Conservation (phyloP, 805 yeast species). For the Jamesozyma hellenica region DNA sequence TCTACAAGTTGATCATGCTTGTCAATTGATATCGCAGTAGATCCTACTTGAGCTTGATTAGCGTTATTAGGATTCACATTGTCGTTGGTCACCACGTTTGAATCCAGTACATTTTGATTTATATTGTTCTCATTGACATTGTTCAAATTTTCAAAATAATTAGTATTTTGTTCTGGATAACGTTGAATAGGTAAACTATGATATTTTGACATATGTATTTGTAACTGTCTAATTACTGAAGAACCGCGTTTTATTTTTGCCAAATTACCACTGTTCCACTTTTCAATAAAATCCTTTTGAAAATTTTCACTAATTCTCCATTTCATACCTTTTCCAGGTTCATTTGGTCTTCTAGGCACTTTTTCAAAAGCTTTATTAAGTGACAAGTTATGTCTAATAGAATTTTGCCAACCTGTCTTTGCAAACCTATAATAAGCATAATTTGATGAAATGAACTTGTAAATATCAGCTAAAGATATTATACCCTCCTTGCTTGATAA, state of each 20-base stretch:
- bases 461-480: constrained; percentile 81
- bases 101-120: no score
- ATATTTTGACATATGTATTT: constrained; percentile 50
- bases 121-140: not conserved
- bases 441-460: constrained; percentile 77
- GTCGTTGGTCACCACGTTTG: no score
- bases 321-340: constrained; percentile 98
- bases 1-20: not conserved
- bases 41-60: no score
- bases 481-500: constrained; percentile 80
- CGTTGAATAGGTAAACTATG: constrained; percentile 32
- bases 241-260: constrained; percentile 71
- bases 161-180: constrained; percentile 13
- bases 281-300: constrained; percentile 71
- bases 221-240: constrained; percentile 70
- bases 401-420: constrained; percentile 97
- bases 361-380: constrained; percentile 95
- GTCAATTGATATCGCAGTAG: not conserved
- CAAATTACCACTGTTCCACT: constrained; percentile 66
- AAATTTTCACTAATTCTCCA: constrained; percentile 91
- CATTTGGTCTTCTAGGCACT: constrained; percentile 89
- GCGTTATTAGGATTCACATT: no score
- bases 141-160: not conserved
- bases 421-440: constrained; percentile 88
- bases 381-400: constrained; percentile 89